Evolutionary conservation across 2,329 filamentous ascomycete species (phyloP).

Genomic region (Coniosporium tulheliwenetii): DNA sequence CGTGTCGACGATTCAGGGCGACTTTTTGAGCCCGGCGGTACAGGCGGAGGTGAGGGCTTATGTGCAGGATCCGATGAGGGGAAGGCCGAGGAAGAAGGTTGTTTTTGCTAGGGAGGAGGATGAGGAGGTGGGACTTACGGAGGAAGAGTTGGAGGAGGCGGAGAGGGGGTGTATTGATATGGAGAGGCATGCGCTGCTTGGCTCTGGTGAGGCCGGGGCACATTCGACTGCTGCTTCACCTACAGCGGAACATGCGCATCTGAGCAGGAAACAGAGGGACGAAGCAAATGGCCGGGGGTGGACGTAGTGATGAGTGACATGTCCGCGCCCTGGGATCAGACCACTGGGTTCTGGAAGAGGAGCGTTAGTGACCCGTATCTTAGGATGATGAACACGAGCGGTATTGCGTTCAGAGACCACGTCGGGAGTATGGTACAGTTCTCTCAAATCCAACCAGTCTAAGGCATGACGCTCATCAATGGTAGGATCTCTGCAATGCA

Average conservation of each 20-base stretch:
- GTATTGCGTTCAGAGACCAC: constrained; percentile 74
- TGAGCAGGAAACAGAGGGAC: constrained; percentile 18
- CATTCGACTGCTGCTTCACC: constrained; percentile 10
- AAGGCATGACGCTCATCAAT: not conserved
- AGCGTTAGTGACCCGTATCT: constrained; percentile 88
- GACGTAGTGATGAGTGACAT: constrained; percentile 97
- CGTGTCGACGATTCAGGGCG: constrained; percentile 88
- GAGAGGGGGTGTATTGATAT: constrained; percentile 50
- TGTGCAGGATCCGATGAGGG: constrained; percentile 47
- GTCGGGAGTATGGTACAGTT: constrained; percentile 76
- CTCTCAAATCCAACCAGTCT: not conserved
- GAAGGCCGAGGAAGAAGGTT: constrained; percentile 28
- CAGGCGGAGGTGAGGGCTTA: constrained; percentile 63
- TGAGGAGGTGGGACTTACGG: constrained; percentile 18
- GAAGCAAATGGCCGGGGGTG: constrained; percentile 42
- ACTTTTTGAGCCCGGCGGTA: constrained; percentile 68
- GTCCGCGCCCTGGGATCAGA: constrained; percentile 90
- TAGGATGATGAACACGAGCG: constrained; percentile 99
- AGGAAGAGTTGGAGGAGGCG: constrained; percentile 23
- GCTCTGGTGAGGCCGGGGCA: not conserved
- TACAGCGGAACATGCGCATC: constrained; percentile 12
- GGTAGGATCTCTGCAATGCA: constrained; percentile 74
- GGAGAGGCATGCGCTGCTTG: constrained; percentile 31
- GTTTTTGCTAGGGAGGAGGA: constrained; percentile 5
- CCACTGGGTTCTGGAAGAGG: constrained; percentile 61